Evolutionary conservation across 495 filamentous ascomycete species (phyloP).

Genomic region (Aspergillus sparsus): DNA sequence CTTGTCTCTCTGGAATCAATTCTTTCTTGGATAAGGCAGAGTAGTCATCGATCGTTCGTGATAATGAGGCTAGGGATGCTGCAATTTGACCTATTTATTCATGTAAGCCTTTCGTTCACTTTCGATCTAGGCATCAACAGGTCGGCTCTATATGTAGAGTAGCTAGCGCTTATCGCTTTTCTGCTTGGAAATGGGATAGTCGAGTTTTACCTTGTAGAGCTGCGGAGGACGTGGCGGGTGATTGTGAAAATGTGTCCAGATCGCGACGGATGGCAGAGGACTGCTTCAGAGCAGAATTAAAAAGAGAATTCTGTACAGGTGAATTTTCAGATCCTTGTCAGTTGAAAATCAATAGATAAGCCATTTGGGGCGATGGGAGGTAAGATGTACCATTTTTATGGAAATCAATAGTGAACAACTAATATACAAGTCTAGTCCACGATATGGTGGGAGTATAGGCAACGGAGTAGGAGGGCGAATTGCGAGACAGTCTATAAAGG

Average conservation of each 20-base stretch:
- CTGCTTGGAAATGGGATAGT: background rate
- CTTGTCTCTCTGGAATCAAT: slow-evolving; percentile 79
- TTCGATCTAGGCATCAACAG: background rate
- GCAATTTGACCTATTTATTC: slow-evolving; percentile 66
- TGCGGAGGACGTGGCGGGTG: slow-evolving; percentile 59
- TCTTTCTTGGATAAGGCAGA: slow-evolving; percentile 81
- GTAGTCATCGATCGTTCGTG: slow-evolving; percentile 94
- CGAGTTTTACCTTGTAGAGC: slow-evolving; percentile 59
- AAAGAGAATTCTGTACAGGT: slow-evolving; percentile 72
- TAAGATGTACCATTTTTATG: slow-evolving; percentile 20
- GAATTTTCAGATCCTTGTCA: background rate
- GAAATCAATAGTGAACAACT: too few relatives aligned
- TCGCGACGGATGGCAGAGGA: slow-evolving; percentile 83
- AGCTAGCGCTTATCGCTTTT: background rate
- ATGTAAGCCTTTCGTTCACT: slow-evolving; percentile 28
- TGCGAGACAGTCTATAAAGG: too few relatives aligned
- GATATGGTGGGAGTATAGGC: too few relatives aligned
- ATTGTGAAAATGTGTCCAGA: slow-evolving; percentile 70
- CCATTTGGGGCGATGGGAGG: too few relatives aligned
- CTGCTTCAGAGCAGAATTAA: slow-evolving; percentile 95
- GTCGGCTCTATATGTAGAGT: background rate
- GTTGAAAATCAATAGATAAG: background rate
- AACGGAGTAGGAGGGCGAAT: background rate
- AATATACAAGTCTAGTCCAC: too few relatives aligned
- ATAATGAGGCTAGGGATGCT: slow-evolving; percentile 82